Base-by-base conservation (phyloP, 2,329 filamentous ascomycete genomes). In the Ceratocystis alfenasii region DNA sequence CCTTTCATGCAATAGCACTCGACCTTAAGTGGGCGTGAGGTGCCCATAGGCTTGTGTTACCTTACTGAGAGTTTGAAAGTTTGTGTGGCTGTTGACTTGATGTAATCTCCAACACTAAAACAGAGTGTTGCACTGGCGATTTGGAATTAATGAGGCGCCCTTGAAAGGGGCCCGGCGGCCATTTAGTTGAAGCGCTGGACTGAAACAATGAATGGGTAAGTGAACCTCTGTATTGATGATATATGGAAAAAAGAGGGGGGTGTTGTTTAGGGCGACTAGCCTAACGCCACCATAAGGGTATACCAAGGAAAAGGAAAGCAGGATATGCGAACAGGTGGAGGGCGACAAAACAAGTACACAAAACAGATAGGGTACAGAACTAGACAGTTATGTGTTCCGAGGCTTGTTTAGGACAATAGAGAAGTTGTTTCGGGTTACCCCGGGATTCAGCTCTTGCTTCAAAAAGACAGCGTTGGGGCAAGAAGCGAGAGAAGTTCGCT, bases 371-470 rank as follows among this genome's bases (percentile, higher is more conserved):
- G 20, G 17, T 12, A 44, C 22, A 20, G 15, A 15, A 5, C 30
- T 3, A 33, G 4, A 36, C 12, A 1, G 6, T 25, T 20, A 59
- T n/a, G 28, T 8, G 15, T 20, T 33, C 15, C 5, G 55, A n/a
- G 55, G 28, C 22, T 53, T 25, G 7, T 79, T 78, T 68, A 96
- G 74, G 17, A 90, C 82, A 70, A 97, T 86, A 15, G 88, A 85
- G 74, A 97, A 99, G 73, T 99, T 97, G 76, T 99, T 99, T 73
- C 91, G 84, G 28, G 80, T 82, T 64, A 79, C 78, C 10, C 92
- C 92, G 25, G 89, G 82, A 68, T 89, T 87, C 50, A 96, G 74
- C 73, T 94, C 87, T 68, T 83, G 82, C 76, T 97, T 97, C 68
- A 80, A 79, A 72, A 87, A 89, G 10, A 70, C 63, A 65, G 75